A percentile compares a stretch with the other conserved stretches of the same genome.
Evolutionary conservation across 768 basidiomycete genomes (phyloP).

Genomic region (Stropharia rugosoannulata): DNA sequence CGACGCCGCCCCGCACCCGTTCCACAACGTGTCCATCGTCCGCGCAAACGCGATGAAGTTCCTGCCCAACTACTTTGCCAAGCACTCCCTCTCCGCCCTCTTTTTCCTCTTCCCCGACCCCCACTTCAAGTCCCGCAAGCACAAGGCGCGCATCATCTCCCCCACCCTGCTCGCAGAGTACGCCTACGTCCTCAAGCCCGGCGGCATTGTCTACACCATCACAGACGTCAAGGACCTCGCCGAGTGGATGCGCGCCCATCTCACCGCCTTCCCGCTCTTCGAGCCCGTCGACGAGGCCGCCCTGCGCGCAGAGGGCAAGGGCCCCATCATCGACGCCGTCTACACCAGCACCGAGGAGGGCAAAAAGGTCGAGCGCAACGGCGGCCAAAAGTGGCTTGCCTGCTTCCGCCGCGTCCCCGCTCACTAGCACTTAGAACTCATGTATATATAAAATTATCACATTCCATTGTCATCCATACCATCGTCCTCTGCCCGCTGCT

Average conservation of each 20-base stretch:
- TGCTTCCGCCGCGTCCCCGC: constrained; percentile 74
- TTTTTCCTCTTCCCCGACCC: constrained; percentile 99
- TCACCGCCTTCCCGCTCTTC: constrained; percentile 88
- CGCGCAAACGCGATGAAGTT: constrained; percentile 99
- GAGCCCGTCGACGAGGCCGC: constrained; percentile 73
- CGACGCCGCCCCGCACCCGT: constrained; percentile 39
- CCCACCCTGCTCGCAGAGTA: constrained; percentile 98
- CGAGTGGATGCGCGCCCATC: constrained; percentile 91
- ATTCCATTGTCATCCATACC: constrained; percentile 29
- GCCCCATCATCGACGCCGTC: constrained; percentile 78
- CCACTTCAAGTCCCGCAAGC: constrained; percentile 96
- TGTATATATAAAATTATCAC: constrained; percentile 17
- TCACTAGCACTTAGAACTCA: constrained; percentile 11
- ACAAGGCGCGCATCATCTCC: constrained; percentile 98
- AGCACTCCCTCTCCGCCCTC: constrained; percentile 86
- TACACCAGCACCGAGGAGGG: constrained; percentile 93
- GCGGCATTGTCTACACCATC: constrained; percentile 97
- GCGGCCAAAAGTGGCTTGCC: constrained; percentile 88
- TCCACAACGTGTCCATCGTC: constrained; percentile 89
- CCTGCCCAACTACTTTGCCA: constrained; percentile 91
- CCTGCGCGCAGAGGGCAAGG: constrained; percentile 74
- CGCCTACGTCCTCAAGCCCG: constrained; percentile 87
- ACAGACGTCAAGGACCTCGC: constrained; percentile 95
- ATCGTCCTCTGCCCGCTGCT: constrained; percentile 29
- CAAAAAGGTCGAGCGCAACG: constrained; percentile 92